Conservation (phyloP, 23 red algal species). For the Gracilaria vermiculophylla region DNA sequence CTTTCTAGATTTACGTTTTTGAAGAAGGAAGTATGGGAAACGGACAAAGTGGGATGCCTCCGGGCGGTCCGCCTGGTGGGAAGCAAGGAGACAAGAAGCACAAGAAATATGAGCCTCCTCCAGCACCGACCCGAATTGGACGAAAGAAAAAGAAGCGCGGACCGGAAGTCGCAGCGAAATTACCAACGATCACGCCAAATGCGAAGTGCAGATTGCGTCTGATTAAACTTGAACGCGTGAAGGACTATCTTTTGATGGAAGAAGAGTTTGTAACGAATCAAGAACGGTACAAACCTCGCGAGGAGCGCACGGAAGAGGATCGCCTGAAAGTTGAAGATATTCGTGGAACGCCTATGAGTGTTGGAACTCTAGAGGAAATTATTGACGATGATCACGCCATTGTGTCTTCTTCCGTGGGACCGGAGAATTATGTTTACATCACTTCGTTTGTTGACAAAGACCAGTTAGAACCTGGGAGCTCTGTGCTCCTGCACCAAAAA, state of each 20-base stretch:
- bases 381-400: slow-evolving; percentile 99
- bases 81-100: slow-evolving; percentile 79
- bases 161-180: slow-evolving; percentile 72
- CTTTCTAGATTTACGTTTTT: neutral
- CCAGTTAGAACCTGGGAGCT: slow-evolving; percentile 91
- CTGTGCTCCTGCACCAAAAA: slow-evolving; percentile 98
- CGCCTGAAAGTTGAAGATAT: slow-evolving; percentile 94
- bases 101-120: slow-evolving; percentile 96
- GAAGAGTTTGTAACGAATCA: slow-evolving; percentile 96
- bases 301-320: slow-evolving; percentile 94
- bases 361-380: slow-evolving; percentile 98
- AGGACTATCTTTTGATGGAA: slow-evolving; percentile 98
- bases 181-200: slow-evolving; percentile 87
- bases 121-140: slow-evolving; percentile 82
- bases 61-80: slow-evolving; percentile 52
- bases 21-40: slow-evolving; percentile 79
- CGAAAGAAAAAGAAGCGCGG: slow-evolving; percentile 82
- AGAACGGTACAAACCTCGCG: slow-evolving; percentile 82
- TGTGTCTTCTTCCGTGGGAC: slow-evolving; percentile 92
- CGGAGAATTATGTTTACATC: slow-evolving; percentile 99
- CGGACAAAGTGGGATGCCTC: slow-evolving; percentile 80
- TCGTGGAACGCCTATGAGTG: slow-evolving; percentile 98
- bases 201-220: slow-evolving; percentile 86
- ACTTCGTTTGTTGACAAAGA: slow-evolving; percentile 99
- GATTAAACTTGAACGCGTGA: slow-evolving; percentile 94